Percentiles rank a stretch among this genome's conserved stretches.
Evolutionary conservation across 768 basidiomycete genomes (phyloP).

Genomic region (Epithele typhae): DNA sequence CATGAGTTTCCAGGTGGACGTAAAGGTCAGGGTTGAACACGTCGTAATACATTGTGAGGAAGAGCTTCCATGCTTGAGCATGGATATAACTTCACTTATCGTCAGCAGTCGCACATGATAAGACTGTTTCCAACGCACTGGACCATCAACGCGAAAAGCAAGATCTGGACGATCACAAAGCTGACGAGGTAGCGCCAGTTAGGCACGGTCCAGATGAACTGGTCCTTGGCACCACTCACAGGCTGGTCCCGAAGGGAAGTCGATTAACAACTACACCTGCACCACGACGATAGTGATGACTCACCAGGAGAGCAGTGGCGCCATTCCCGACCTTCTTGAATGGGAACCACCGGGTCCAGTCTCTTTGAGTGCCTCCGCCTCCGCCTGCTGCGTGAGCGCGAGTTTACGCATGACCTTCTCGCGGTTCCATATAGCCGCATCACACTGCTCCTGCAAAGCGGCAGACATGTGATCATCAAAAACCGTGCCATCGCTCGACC

Average conservation of each 20-base stretch:
- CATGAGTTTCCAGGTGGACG: conserved; percentile 39
- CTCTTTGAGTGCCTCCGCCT: conserved; percentile 30
- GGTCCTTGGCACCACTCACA: not conserved
- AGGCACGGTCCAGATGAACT: conserved; percentile 17
- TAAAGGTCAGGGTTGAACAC: conserved; percentile 73
- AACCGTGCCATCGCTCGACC: conserved; percentile 35
- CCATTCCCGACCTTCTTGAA: conserved; percentile 32
- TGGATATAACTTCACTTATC: conserved; percentile 37
- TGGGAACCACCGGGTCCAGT: conserved; percentile 28
- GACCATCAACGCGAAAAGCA: conserved; percentile 50
- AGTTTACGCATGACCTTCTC: conserved; percentile 40
- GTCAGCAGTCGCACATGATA: no score
- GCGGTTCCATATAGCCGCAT: conserved; percentile 46
- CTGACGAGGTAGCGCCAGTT: conserved; percentile 27
- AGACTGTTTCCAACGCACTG: conserved; percentile 51
- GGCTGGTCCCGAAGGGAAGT: not conserved
- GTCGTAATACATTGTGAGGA: conserved; percentile 74
- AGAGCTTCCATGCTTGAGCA: conserved; percentile 47
- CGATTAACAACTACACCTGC: not conserved
- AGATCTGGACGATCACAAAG: conserved; percentile 39
- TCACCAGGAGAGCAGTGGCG: conserved; percentile 35
- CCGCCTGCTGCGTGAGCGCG: conserved; percentile 33
- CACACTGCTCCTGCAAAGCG: conserved; percentile 51
- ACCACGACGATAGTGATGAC: no score
- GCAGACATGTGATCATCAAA: conserved; percentile 42